phyloP scores from a whole-genome alignment of 2,329 filamentous ascomycete genomes.

The Pseudogymnoascus sp. region DNA sequence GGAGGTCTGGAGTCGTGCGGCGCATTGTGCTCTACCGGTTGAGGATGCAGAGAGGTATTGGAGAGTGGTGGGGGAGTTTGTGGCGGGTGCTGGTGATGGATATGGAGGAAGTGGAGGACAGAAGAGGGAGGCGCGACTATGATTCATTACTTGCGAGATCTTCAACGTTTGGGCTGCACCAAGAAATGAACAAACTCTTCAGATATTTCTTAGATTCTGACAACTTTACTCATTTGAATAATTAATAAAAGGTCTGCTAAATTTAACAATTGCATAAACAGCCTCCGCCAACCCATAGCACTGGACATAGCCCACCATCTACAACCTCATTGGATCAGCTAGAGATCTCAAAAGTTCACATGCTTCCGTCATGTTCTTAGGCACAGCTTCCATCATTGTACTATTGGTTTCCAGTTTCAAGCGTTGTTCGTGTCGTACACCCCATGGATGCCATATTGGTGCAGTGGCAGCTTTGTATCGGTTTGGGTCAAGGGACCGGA shows the following conservation, averaged over 20 bases:
- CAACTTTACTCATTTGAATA: too few relatives aligned
- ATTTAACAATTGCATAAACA: too few relatives aligned
- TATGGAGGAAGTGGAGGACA: background rate
- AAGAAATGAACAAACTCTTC: background rate
- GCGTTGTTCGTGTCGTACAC: background rate
- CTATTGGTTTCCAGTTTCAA: constrained; percentile 20
- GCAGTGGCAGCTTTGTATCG: constrained; percentile 21
- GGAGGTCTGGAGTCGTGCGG: background rate
- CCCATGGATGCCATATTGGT: constrained; percentile 19
- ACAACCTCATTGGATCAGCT: constrained; percentile 16
- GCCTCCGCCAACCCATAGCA: too few relatives aligned
- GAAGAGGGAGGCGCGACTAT: background rate
- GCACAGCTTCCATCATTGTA: constrained; percentile 25
- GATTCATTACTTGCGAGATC: background rate
- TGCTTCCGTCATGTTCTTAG: constrained; percentile 18
- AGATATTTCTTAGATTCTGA: background rate
- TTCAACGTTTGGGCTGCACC: background rate
- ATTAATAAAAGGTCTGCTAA: too few relatives aligned
- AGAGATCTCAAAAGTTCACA: constrained; percentile 25
- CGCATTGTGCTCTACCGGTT: background rate
- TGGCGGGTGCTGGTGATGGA: background rate
- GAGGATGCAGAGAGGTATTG: background rate
- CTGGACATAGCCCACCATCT: background rate
- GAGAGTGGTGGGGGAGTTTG: background rate
- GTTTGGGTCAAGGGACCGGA: constrained; percentile 32